These are phyloP conservation scores for Flaveria floridana DNA, from an alignment of 140 eudicot genomes.

Conservation along the genomic window DNA sequence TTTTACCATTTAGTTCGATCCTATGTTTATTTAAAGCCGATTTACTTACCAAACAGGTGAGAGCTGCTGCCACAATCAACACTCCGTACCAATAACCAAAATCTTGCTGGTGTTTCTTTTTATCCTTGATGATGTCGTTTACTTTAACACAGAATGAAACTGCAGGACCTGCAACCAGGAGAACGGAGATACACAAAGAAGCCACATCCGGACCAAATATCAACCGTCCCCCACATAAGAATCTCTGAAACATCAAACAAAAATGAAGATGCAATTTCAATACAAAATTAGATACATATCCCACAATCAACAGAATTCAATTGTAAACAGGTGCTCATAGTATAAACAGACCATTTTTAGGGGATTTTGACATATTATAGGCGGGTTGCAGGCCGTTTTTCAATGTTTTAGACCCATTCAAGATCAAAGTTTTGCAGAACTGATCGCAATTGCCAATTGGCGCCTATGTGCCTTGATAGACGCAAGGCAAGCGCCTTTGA, in stretches of 20 bases:
- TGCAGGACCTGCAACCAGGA: conserved; percentile 76
- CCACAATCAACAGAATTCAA: conserved; percentile 1
- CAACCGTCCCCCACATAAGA: conserved; percentile 85
- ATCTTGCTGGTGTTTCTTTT: conserved; percentile 27
- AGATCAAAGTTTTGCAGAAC: no score
- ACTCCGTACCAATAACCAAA: conserved; percentile 59
- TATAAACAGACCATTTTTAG: no score
- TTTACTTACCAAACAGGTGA: conserved; percentile 70
- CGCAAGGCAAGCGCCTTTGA: no score
- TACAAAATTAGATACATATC: background rate
- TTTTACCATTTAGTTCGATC: background rate
- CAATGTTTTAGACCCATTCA: no score
- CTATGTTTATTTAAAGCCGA: background rate
- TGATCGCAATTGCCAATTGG: no score
- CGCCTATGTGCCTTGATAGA: no score
- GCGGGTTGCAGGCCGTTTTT: no score
- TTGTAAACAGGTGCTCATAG: background rate
- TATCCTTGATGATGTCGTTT: conserved; percentile 35
- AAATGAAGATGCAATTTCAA: conserved; percentile 7
- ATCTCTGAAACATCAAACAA: conserved; percentile 56
- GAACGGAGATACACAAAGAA: conserved; percentile 59
- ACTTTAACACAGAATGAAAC: conserved; percentile 63
- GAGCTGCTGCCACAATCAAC: conserved; percentile 48
- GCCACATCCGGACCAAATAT: conserved; percentile 90
- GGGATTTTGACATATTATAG: no score